Base-by-base conservation (phyloP, 108 stramenopile species). In the Cyclostephanos invisitatus region DNA sequence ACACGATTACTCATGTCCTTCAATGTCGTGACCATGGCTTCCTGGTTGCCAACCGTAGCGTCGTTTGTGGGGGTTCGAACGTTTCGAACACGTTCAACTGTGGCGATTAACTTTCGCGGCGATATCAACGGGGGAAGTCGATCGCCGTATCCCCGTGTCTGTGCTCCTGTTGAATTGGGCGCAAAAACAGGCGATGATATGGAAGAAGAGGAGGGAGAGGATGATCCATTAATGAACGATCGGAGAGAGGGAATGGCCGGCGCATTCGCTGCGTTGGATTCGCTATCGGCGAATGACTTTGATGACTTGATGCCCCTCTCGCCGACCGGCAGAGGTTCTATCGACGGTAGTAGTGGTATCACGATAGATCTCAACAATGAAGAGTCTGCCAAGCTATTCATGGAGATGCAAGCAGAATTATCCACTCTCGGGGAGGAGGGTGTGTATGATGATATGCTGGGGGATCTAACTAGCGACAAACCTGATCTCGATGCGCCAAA, bases 181-280 rank as follows among this genome's bases (percentile, higher is more conserved):
- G 64, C 49, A 7, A 59, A 46, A 15, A 14, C 48, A 48, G 55
- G 47, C 0, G 61, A 44, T 21, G 28, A 55, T 62, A 18, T 51
- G 48, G 67, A 42, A 17, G 55, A 55, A 14, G 62, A 74, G 50
- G 74, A 60, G 0, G 20, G 49, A 9, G 68, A 74, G 36, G 42
- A 20, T 48, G 73, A 74, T 21, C 21, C 25, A 32, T 62, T 62
- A 15, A 20, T 46, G 47, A 65, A 70, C 27, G 76, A 77, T 70
- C 68, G 63, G 60, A 57, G 76, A 51, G 76, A 77, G 51, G 76
- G 76, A 51, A 77, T 77, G 76, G 68, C 76, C 22, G 76, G 65
- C 50, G 76, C 76, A 50, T 77, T 77, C 57, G 62, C 76, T 17
- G 76, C 69, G 11, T 65, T 77, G 40, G 67, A 70, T 61, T 49